These are phyloP conservation scores for sweet orange (Citrus sinensis) DNA, from an alignment of 345 rosid species.

Conservation along the genomic window DVS_A1.0 CM039168.1:29848501-29849000, in stretches of 20 bases:
- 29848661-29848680: conserved; percentile 46
- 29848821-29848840: background rate
- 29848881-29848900: background rate
- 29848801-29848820: background rate
- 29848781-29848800: background rate
- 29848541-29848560: background rate
- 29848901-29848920: background rate
- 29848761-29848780: background rate
- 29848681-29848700: conserved; percentile 76
- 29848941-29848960: background rate
- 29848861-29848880: background rate
- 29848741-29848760: background rate
- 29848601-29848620: conserved; percentile 40
- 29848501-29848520: too few relatives aligned
- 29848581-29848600: background rate
- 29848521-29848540: background rate
- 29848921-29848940: background rate
- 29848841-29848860: background rate
- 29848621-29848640: conserved; percentile 52
- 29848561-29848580: background rate
- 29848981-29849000: background rate
- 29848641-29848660: conserved; percentile 47
- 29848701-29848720: conserved; percentile 54
- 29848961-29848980: too few relatives aligned
- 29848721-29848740: conserved; percentile 40